phyloP scores from a whole-genome alignment of 108 stramenopile species.

The Hondaea fermentalgiana region DNA sequence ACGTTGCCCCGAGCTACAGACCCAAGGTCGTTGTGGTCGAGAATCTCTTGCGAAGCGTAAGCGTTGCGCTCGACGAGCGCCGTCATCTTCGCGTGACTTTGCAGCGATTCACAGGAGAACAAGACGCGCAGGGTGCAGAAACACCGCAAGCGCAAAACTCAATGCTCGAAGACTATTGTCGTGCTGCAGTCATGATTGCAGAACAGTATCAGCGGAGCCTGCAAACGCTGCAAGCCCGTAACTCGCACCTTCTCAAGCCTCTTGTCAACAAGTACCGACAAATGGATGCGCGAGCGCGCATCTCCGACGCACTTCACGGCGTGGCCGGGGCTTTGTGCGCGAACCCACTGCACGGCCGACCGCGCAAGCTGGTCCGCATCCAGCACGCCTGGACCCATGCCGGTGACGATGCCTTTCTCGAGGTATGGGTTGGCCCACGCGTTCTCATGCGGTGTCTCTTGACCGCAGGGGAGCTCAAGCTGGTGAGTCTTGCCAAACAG shows the following conservation, averaged over 20 bases:
- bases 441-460: not conserved
- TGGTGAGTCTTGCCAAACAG: not conserved
- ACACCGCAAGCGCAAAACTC: too few species aligned
- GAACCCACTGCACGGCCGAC: not conserved
- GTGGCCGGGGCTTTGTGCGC: not conserved
- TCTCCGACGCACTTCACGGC: not conserved
- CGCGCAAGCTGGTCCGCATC: not conserved
- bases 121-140: too few species aligned
- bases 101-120: too few species aligned
- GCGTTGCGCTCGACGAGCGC: not conserved
- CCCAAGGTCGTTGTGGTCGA: constrained; percentile 4
- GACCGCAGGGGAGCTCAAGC: not conserved
- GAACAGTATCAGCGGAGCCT: not conserved
- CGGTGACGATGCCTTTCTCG: not conserved
- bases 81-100: not conserved
- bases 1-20: not conserved
- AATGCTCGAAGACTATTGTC: not conserved
- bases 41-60: not conserved
- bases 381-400: not conserved
- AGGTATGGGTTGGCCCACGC: not conserved
- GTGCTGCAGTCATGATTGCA: not conserved
- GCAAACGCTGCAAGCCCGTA: not conserved
- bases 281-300: not conserved
- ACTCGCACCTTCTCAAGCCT: not conserved
- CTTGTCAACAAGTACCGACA: not conserved